These are phyloP conservation scores for Cucumis cinereus DNA, from an alignment of 306 rosid species.

Conservation along the genomic window DNA sequence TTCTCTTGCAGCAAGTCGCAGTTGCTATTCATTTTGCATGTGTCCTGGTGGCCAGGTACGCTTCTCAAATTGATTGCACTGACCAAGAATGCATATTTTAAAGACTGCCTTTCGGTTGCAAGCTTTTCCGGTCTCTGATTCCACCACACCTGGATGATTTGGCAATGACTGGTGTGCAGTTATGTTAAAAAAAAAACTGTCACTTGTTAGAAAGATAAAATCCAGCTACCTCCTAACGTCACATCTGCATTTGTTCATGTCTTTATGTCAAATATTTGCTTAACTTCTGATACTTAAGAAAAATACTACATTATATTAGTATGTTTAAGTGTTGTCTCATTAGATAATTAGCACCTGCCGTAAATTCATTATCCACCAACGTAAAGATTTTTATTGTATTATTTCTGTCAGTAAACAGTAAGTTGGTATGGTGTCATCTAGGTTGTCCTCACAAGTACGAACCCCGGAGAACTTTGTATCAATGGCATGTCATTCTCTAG, in stretches of 20 bases:
- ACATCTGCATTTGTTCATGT: background rate
- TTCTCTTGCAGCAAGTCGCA: constrained; percentile 32
- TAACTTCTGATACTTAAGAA: background rate
- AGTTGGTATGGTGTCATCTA: constrained; percentile 28
- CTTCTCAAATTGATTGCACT: constrained; percentile 11
- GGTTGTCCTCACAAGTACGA: constrained; percentile 97
- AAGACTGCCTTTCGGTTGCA: background rate
- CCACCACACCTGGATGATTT: background rate
- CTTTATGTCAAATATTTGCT: background rate
- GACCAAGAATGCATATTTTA: constrained; percentile 3
- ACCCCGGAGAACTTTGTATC: constrained; percentile 75
- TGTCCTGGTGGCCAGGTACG: constrained; percentile 98
- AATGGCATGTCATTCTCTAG: constrained; percentile 98
- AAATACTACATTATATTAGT: too few species aligned
- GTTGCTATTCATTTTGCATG: constrained; percentile 97
- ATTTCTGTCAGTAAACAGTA: background rate
- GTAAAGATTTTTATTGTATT: background rate
- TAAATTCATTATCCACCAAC: background rate
- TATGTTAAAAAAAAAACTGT: background rate
- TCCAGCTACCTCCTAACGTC: background rate
- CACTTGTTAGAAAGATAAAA: background rate
- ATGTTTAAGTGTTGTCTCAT: background rate
- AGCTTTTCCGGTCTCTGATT: background rate
- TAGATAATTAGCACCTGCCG: background rate
- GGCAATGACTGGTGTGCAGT: background rate